Percentiles rank a stretch among this genome's conserved stretches.
phyloP scores from a whole-genome alignment of 371 early-diverging fungal genomes.

The Entomophthora muscae region DNA sequence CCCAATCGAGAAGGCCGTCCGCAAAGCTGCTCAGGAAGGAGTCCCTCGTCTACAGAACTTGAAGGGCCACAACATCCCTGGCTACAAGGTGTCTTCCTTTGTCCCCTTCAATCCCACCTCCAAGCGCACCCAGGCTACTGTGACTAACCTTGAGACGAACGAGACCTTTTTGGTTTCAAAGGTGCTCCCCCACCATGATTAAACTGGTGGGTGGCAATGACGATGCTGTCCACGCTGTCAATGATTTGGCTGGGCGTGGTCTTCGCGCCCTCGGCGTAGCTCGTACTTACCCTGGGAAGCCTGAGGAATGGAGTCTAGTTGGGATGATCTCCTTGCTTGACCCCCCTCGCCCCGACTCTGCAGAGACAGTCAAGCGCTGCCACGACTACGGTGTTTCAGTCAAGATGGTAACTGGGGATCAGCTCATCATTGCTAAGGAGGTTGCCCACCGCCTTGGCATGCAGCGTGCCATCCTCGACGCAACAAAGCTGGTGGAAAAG shows the following conservation, averaged over 20 bases:
- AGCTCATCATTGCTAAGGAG: slow-evolving; percentile 74
- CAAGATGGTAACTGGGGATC: slow-evolving; percentile 81
- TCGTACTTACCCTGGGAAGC: slow-evolving; percentile 38
- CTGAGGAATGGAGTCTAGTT: slow-evolving; percentile 43
- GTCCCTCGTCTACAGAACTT: slow-evolving; percentile 37
- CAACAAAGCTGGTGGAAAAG: slow-evolving; percentile 58
- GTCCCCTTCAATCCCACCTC: slow-evolving; percentile 81
- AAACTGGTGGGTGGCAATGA: slow-evolving; percentile 60
- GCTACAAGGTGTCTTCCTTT: slow-evolving; percentile 70
- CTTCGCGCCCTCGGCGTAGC: slow-evolving; percentile 87
- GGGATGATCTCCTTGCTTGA: slow-evolving; percentile 74
- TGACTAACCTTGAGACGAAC: slow-evolving; percentile 39
- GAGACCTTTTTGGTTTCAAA: slow-evolving; percentile 70
- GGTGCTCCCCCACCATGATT: slow-evolving; percentile 87
- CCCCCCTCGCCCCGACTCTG: slow-evolving; percentile 57
- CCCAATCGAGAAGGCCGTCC: slow-evolving; percentile 78
- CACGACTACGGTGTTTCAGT: slow-evolving; percentile 56
- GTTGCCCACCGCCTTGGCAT: slow-evolving; percentile 70
- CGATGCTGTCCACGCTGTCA: slow-evolving; percentile 57
- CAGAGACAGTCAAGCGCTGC: slow-evolving; percentile 38
- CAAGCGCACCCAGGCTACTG: slow-evolving; percentile 79
- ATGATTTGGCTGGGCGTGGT: slow-evolving; percentile 66
- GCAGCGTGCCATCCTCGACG: slow-evolving; percentile 61
- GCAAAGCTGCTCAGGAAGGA: slow-evolving; percentile 51
- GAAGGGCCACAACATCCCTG: slow-evolving; percentile 41